These are phyloP conservation scores for Boletus sp. DNA, from an alignment of 1,284 basidiomycete genomes.

Conservation along the genomic window DNA sequence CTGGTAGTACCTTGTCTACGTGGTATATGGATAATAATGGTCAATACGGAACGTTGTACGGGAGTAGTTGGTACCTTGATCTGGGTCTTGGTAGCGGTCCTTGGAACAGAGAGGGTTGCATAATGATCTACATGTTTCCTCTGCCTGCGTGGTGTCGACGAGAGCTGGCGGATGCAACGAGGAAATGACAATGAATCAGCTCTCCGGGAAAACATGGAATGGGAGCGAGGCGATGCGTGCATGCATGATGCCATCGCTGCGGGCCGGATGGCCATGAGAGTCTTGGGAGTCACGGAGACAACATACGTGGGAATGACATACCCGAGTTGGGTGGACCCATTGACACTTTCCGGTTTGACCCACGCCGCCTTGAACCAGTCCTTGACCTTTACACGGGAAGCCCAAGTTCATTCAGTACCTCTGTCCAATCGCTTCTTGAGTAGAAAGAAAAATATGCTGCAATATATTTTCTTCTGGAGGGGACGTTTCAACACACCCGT, in stretches of 20 bases:
- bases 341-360: slow-evolving; percentile 22
- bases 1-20: slow-evolving; percentile 46
- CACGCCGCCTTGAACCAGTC: slow-evolving; percentile 2
- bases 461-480: slow-evolving; percentile 29
- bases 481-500: slow-evolving; percentile 30
- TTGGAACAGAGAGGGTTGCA: slow-evolving; percentile 39
- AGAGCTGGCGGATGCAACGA: slow-evolving; percentile 14
- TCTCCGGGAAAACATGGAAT: background rate
- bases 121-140: slow-evolving; percentile 37
- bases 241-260: too few relatives aligned
- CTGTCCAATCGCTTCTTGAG: slow-evolving; percentile 1
- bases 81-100: slow-evolving; percentile 41
- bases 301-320: slow-evolving; percentile 27
- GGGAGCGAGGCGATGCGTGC: background rate
- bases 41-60: slow-evolving; percentile 6
- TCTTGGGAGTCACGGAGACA: background rate
- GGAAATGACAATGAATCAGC: background rate
- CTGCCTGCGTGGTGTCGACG: slow-evolving; percentile 16
- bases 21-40: background rate
- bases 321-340: background rate
- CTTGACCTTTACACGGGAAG: background rate
- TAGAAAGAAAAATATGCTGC: slow-evolving; percentile 17
- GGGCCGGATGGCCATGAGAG: too few relatives aligned
- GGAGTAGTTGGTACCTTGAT: slow-evolving; percentile 38
- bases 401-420: background rate